These are phyloP conservation scores for Xylariomycetidae sp. DNA, from an alignment of 2,329 filamentous ascomycete species.

Conservation along the genomic window DNA sequence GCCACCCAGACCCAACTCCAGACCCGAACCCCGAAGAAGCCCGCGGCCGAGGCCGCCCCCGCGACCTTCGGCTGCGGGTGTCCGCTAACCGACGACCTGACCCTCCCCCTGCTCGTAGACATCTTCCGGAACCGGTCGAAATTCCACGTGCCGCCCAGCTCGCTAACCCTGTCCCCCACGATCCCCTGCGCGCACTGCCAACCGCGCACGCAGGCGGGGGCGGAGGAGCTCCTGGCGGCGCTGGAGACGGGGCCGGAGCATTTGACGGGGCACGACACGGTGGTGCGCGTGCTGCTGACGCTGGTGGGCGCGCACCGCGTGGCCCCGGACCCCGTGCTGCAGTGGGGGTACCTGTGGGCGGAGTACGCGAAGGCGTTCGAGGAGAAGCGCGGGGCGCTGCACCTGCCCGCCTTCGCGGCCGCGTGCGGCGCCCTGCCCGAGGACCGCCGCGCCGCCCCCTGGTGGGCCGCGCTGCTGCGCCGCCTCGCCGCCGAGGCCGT, in stretches of 20 bases:
- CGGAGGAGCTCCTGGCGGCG: conserved; percentile 3
- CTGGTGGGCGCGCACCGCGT: background rate
- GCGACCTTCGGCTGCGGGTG: conserved; percentile 2
- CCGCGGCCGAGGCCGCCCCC: background rate
- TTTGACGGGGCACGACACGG: conserved; percentile 1
- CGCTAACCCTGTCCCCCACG: background rate
- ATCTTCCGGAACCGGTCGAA: background rate
- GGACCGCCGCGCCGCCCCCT: background rate
- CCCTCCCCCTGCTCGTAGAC: conserved; percentile 3
- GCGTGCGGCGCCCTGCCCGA: background rate
- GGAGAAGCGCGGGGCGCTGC: conserved; percentile 2
- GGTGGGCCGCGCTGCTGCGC: conserved; percentile 1
- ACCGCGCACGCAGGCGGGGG: conserved; percentile 4
- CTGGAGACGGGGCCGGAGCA: conserved; percentile 2
- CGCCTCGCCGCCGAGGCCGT: conserved; percentile 4
- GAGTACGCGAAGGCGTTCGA: conserved; percentile 6
- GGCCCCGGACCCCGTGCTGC: background rate
- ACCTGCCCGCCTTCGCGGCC: background rate
- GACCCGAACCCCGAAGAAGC: background rate
- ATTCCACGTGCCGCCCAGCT: background rate
- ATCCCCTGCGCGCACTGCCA: conserved; percentile 2
- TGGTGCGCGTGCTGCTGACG: background rate
- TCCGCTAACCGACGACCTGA: conserved; percentile 2
- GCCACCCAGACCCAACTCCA: background rate
- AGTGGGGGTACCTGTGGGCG: conserved; percentile 7